Percentiles rank a stretch among this genome's conserved stretches.
These are phyloP conservation scores for Mycena sanguinolenta DNA, from an alignment of 768 basidiomycete species.

Conservation along the genomic window DNA sequence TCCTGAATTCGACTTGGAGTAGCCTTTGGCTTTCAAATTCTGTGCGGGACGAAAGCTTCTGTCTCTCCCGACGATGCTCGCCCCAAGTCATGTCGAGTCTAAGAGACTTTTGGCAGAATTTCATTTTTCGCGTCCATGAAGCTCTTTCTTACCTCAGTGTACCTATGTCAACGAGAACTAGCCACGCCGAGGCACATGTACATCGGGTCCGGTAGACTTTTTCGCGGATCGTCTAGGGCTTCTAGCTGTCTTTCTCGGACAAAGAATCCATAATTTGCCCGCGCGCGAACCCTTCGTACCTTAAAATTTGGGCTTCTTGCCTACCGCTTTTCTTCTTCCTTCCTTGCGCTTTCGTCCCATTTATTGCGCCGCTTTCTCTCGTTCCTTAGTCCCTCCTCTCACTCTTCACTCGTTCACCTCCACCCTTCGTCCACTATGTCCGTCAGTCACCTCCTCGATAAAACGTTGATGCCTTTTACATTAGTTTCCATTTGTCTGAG, in stretches of 20 bases:
- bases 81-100: not conserved
- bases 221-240: constrained; percentile 29
- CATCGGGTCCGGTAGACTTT: constrained; percentile 30
- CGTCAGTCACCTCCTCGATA: constrained; percentile 41
- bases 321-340: constrained; percentile 17
- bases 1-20: not conserved
- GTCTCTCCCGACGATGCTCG: not conserved
- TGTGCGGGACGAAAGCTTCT: not conserved
- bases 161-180: constrained; percentile 26
- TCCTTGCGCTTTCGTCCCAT: constrained; percentile 10
- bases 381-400: no score
- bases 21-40: not conserved
- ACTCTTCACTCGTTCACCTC: constrained; percentile 26
- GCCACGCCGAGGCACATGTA: constrained; percentile 12
- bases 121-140: constrained; percentile 2
- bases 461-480: constrained; percentile 46
- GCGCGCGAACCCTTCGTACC: constrained; percentile 17
- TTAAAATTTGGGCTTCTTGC: constrained; percentile 8
- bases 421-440: constrained; percentile 33
- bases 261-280: constrained; percentile 21
- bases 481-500: not conserved
- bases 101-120: not conserved
- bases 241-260: constrained; percentile 21
- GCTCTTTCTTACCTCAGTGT: constrained; percentile 24
- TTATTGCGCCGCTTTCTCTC: no score